phyloP scores from a whole-genome alignment of 306 rosid species.

The Boehmeria nivea region DNA sequence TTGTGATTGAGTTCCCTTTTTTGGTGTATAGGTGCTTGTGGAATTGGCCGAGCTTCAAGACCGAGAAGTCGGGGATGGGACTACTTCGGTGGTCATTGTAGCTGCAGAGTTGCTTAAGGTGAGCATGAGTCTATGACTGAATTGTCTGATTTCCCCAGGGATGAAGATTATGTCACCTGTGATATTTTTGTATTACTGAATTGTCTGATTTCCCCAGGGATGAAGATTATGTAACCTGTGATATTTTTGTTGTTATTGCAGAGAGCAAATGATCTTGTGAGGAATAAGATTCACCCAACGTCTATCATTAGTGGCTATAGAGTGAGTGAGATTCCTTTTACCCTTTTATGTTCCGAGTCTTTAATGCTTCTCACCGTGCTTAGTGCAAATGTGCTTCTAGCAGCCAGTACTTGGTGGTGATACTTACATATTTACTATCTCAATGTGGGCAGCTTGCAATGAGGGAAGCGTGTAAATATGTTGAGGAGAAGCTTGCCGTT shows the following conservation, averaged over 20 bases:
- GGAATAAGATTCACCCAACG: slow-evolving; percentile 94
- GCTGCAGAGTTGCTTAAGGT: slow-evolving; percentile 96
- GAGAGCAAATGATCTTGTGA: slow-evolving; percentile 95
- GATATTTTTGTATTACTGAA: not conserved
- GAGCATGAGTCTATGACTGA: not conserved
- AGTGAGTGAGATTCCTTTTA: slow-evolving; percentile 31
- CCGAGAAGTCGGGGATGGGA: slow-evolving; percentile 96
- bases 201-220: not conserved
- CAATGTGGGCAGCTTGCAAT: slow-evolving; percentile 92
- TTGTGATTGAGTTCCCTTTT: not conserved
- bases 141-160: not conserved
- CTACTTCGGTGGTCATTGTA: slow-evolving; percentile 88
- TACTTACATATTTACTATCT: not conserved
- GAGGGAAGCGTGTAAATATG: slow-evolving; percentile 94
- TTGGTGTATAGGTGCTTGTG: slow-evolving; percentile 66
- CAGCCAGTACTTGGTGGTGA: slow-evolving; percentile 6
- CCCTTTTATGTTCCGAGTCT: not conserved
- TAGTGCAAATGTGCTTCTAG: not conserved
- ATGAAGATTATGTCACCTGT: too few relatives aligned
- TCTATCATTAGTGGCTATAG: slow-evolving; percentile 96
- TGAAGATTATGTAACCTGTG: slow-evolving; percentile 1
- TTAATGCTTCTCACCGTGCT: not conserved
- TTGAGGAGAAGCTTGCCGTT: slow-evolving; percentile 73
- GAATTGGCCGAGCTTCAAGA: slow-evolving; percentile 97
- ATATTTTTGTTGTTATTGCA: slow-evolving; percentile 22